Percentiles rank a stretch among this genome's conserved stretches.
phyloP scores from a whole-genome alignment of 108 stramenopile species.

The Cyclotella cryptica region DNA sequence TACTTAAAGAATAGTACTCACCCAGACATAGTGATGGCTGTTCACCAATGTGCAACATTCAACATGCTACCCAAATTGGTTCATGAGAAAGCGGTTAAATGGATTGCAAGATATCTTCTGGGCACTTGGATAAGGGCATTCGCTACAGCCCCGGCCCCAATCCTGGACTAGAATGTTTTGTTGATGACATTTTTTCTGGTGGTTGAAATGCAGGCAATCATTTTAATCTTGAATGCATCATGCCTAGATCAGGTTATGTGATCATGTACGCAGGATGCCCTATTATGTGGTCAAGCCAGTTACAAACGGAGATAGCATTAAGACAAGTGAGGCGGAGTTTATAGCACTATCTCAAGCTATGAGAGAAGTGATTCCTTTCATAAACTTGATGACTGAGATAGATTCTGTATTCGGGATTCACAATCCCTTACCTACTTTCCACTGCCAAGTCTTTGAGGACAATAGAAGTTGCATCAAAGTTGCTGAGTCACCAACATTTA shows the following conservation, averaged over 20 bases:
- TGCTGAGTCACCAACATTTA: slow-evolving; percentile 22
- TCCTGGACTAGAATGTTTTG: slow-evolving; percentile 51
- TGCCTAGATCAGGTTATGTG: slow-evolving; percentile 21
- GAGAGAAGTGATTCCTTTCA: slow-evolving; percentile 27
- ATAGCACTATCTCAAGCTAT: slow-evolving; percentile 29
- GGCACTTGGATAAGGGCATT: slow-evolving; percentile 52
- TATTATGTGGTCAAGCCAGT: slow-evolving; percentile 17
- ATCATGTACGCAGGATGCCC: slow-evolving; percentile 26
- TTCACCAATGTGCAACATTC: slow-evolving; percentile 56
- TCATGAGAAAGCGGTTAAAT: slow-evolving; percentile 59
- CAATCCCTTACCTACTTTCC: slow-evolving; percentile 1
- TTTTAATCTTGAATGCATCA: slow-evolving; percentile 22
- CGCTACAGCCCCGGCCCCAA: slow-evolving; percentile 38
- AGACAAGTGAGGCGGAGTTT: slow-evolving; percentile 46
- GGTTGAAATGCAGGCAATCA: slow-evolving; percentile 37
- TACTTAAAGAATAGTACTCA: slow-evolving; percentile 53
- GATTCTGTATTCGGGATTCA: not conserved
- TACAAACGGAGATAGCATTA: slow-evolving; percentile 52
- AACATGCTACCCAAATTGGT: slow-evolving; percentile 33
- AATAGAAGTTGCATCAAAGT: slow-evolving; percentile 28
- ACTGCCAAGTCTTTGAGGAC: slow-evolving; percentile 49
- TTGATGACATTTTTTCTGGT: slow-evolving; percentile 62
- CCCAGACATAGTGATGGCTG: slow-evolving; percentile 58
- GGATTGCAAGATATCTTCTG: slow-evolving; percentile 59
- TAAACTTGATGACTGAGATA: slow-evolving; percentile 2